Percentiles rank a stretch among this genome's conserved stretches.
These are phyloP conservation scores for Mycena citricolor DNA, from an alignment of 1,284 basidiomycete species.

Conservation along the genomic window DNA sequence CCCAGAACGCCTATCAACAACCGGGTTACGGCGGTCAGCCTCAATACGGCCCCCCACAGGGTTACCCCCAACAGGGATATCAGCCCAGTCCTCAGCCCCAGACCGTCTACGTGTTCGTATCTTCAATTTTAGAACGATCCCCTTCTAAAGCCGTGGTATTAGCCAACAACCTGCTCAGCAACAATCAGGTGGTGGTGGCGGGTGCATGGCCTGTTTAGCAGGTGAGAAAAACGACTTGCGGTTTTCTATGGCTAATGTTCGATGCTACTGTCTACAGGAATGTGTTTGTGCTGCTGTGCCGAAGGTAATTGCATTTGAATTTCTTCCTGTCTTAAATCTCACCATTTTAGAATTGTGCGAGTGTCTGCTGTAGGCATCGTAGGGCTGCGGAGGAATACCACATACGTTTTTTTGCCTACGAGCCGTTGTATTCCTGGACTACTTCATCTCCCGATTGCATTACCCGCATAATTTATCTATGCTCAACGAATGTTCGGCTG, in stretches of 20 bases:
- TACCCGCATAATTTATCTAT: no score
- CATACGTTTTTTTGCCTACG: background rate
- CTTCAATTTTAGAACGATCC: no score
- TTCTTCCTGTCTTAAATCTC: conserved; percentile 11
- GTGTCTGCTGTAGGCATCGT: conserved; percentile 59
- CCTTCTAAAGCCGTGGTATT: no score
- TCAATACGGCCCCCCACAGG: conserved; percentile 36
- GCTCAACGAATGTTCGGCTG: background rate
- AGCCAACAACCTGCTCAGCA: conserved; percentile 57
- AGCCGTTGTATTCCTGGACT: conserved; percentile 10
- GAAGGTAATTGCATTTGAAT: conserved; percentile 50
- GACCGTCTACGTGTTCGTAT: conserved; percentile 79
- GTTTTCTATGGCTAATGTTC: background rate
- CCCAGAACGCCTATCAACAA: conserved; percentile 66
- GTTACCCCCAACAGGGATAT: conserved; percentile 50
- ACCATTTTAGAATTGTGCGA: conserved; percentile 62
- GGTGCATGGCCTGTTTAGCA: conserved; percentile 70
- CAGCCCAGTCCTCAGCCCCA: conserved; percentile 71
- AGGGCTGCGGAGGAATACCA: conserved; percentile 1
- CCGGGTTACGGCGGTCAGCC: conserved; percentile 35
- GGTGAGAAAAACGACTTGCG: conserved; percentile 32
- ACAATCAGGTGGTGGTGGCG: conserved; percentile 40
- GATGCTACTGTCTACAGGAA: no score
- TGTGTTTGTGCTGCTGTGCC: conserved; percentile 73
- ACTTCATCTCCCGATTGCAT: background rate